These are phyloP conservation scores for Brasilioporus rufonigricans DNA, from an alignment of 768 basidiomycete species.

Conservation along the genomic window DNA sequence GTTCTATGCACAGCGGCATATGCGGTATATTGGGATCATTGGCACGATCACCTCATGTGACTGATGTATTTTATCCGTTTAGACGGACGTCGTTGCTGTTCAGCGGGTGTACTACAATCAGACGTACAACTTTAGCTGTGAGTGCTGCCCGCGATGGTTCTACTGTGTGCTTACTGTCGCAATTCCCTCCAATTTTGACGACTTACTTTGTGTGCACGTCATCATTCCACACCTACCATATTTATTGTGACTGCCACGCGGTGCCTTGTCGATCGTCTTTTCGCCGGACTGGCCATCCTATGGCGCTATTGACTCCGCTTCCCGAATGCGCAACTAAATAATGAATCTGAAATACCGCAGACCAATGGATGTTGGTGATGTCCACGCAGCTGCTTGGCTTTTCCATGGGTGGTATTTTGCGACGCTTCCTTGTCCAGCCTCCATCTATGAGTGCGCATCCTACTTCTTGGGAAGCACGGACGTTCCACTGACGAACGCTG, in stretches of 20 bases:
- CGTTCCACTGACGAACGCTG: slow-evolving; percentile 16
- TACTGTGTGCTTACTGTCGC: background rate
- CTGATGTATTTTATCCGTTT: background rate
- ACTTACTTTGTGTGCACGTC: background rate
- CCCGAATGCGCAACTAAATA: background rate
- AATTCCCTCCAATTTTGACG: background rate
- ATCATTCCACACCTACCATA: background rate
- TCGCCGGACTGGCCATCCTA: too few species aligned
- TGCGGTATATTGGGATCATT: slow-evolving; percentile 30
- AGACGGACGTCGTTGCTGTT: slow-evolving; percentile 71
- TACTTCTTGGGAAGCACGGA: background rate
- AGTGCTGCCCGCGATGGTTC: slow-evolving; percentile 11
- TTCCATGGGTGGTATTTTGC: slow-evolving; percentile 55
- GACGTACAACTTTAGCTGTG: slow-evolving; percentile 48
- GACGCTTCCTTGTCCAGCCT: slow-evolving; percentile 63
- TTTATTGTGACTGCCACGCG: background rate
- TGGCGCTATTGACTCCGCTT: background rate
- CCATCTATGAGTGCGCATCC: slow-evolving; percentile 56
- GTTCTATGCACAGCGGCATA: slow-evolving; percentile 39
- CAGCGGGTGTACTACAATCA: slow-evolving; percentile 70
- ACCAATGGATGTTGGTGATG: slow-evolving; percentile 63
- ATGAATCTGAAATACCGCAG: slow-evolving; percentile 21
- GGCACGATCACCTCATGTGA: background rate
- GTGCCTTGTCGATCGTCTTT: background rate
- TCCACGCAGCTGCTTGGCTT: slow-evolving; percentile 72